Percentiles rank a stretch among this genome's conserved stretches.
Conservation (phyloP, 192 early-diverging fungal genomes). For the Coemansia sp. region DNA sequence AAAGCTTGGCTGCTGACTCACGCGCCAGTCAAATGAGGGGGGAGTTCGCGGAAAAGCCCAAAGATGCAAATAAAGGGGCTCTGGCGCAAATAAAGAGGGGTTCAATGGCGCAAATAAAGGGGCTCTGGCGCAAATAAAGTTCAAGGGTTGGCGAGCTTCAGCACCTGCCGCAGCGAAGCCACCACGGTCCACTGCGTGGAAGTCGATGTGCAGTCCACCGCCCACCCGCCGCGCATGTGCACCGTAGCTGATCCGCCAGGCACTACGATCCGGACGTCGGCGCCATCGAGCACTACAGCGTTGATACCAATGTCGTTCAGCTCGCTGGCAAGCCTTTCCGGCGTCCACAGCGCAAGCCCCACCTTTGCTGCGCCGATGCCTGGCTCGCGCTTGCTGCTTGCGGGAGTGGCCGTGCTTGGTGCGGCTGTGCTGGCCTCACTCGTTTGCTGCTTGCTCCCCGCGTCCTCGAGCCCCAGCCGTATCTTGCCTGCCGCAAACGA, state of each 20-base stretch:
- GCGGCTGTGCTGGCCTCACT: not conserved
- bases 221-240: constrained; percentile 39
- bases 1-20: no score
- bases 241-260: constrained; percentile 49
- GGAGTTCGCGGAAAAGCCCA: no score
- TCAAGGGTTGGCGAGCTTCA: constrained; percentile 9
- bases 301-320: constrained; percentile 41
- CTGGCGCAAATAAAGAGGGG: no score
- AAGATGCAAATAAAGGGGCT: no score
- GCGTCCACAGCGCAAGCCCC: constrained; percentile 28
- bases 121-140: no score
- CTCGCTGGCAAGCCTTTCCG: constrained; percentile 42
- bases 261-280: constrained; percentile 21
- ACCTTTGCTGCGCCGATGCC: not conserved
- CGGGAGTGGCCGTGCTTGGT: not conserved
- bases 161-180: constrained; percentile 42
- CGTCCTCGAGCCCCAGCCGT: constrained; percentile 21
- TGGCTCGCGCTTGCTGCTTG: not conserved
- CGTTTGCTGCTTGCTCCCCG: not conserved
- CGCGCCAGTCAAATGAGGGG: no score
- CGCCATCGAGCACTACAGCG: constrained; percentile 14
- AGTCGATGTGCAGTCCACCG: constrained; percentile 46
- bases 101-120: no score
- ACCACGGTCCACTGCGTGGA: constrained; percentile 44
- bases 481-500: constrained; percentile 47